phyloP scores from a whole-genome alignment of 2,329 filamentous ascomycete genomes.

The Fusarium avenaceum region DNA sequence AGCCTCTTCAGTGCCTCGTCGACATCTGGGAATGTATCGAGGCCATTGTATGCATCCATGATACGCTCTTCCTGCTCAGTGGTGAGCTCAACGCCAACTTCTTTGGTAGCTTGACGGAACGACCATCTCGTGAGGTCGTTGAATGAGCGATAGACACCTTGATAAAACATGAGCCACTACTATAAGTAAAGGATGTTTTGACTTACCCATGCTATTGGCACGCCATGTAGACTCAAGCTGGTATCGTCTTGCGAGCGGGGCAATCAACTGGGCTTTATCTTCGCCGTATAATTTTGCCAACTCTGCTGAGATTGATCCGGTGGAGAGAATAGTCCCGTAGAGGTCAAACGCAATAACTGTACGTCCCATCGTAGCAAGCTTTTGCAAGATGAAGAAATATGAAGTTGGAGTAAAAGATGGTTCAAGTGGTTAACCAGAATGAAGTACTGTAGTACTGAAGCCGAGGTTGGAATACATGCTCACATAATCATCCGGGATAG shows the following conservation, averaged over 20 bases:
- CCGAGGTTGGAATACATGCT: background rate
- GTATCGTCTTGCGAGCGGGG: conserved; percentile 74
- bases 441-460: background rate
- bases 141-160: conserved; percentile 68
- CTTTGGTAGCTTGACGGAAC: conserved; percentile 73
- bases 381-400: background rate
- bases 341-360: conserved; percentile 78
- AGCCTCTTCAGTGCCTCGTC: conserved; percentile 64
- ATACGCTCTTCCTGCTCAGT: conserved; percentile 61
- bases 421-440: background rate
- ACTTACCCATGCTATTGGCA: conserved; percentile 78
- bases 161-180: background rate
- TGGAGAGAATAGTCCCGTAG: conserved; percentile 81
- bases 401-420: background rate
- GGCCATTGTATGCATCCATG: conserved; percentile 74
- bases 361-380: conserved; percentile 41
- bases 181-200: background rate
- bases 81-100: conserved; percentile 63
- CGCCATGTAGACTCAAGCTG: conserved; percentile 86
- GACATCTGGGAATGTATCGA: conserved; percentile 76
- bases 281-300: conserved; percentile 70
- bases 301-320: conserved; percentile 73
- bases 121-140: conserved; percentile 72
- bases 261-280: conserved; percentile 68
- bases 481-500: conserved; percentile 6